Evolutionary conservation across 345 rosid genomes (phyloP), one percentile per base, ranked within the genome.

Genomic region (Sisymbrium altissimum): DNA sequence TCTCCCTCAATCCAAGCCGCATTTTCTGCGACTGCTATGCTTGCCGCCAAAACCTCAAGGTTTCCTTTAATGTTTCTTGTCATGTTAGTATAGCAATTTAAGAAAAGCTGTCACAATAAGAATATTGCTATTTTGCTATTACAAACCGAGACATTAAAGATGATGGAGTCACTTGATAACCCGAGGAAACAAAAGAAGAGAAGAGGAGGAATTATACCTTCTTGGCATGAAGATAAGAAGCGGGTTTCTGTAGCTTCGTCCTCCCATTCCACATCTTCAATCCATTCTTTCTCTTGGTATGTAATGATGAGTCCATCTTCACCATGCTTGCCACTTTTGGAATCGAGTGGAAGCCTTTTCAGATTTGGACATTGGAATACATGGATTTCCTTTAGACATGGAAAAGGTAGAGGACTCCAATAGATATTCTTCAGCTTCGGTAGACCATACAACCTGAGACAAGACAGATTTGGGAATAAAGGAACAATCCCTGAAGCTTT

Each of bases 381-480:
- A 0, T 0, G 0, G 14, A 75, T 1, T 7, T 0, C 0, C 25
- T 36, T 0, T n/a, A 75, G 52, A 68, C 23, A 61, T 45, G 55
- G 63, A 49, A 75, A 23, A 0, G 35, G 46, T 10, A 75, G 56
- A 58, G 74, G 48, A 1, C 38, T 68, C 68, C 73, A 58, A 6
- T 59, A 60, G 5, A 75, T 75, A 18, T 14, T 75, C 29, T 59
- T 29, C 36, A 75, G 25, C 29, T 18, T 0, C 0, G 21, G 40
- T 14, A 75, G 61, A 49, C 0, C 0, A 0, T 0, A 0, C 11
- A 74, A 38, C 0, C 0, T 0, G 9, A 67, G 59, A 5, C 0
- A 0, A 2, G 0, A 3, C 44, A 74, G 44, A 11, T 67, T 67
- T 17, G 0, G 4, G 6, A 74, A 27, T 27, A 27, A 58, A 38